Conservation (phyloP, 495 filamentous ascomycete genomes). For the Neurospora sp. region DNA sequence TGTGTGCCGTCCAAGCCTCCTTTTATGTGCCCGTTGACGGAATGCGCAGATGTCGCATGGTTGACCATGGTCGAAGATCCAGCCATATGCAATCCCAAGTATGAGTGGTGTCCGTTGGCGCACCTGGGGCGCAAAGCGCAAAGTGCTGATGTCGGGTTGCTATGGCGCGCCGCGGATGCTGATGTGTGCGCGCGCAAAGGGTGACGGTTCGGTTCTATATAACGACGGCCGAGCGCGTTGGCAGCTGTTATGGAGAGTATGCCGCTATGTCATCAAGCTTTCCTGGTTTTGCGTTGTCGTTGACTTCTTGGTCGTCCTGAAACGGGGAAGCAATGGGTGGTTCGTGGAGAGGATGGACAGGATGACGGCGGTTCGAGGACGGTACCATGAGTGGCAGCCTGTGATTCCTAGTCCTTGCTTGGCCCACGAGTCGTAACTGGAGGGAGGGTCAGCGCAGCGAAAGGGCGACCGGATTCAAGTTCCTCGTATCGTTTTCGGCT, state of each 20-base stretch:
- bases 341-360: not conserved
- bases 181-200: not conserved
- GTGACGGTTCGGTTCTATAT: not conserved
- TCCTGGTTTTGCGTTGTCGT: not conserved
- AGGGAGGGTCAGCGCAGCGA: not conserved
- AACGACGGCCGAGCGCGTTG: not conserved
- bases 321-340: not conserved
- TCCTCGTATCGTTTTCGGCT: not conserved
- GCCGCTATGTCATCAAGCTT: not conserved
- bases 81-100: constrained; percentile 5
- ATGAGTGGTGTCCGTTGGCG: not conserved
- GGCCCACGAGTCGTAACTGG: not conserved
- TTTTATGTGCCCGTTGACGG: not conserved
- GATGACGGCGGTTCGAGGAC: not conserved
- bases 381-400: not conserved
- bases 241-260: not conserved
- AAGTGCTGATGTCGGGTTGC: not conserved
- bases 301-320: not conserved
- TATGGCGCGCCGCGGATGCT: not conserved
- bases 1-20: not conserved
- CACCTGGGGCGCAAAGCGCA: not conserved
- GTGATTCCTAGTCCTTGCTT: not conserved
- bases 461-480: not conserved
- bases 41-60: constrained; percentile 7
- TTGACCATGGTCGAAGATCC: constrained; percentile 13